Evolutionary conservation across 2,329 filamentous ascomycete genomes (phyloP), one percentile per base, ranked within the genome.

Genomic region (Talaromyces islandicus): DNA sequence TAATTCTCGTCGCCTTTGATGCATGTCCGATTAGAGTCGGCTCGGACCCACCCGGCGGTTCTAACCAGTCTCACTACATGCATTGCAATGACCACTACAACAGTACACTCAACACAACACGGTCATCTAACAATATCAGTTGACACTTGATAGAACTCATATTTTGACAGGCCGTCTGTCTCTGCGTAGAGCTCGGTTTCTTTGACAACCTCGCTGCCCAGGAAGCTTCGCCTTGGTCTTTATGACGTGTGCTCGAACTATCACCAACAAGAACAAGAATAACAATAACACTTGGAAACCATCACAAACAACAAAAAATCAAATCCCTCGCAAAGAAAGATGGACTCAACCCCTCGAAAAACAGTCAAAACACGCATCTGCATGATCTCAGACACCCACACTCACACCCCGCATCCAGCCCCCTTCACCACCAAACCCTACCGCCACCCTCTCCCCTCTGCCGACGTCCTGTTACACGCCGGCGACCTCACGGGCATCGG

Each of bases 401-500:
- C 67, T 50, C 51, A 56, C 29, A 54, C 64, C 19, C 73, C 71
- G 6, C 60, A 62, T 54, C 64, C 67, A 12, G 41, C 68, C 7
- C 52, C 60, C 51, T 32, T 53, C 59, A 67, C 64, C 19, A 52
- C 63, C 32, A 63, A 66, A 56, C 63, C 74, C 53, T 77, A 73
- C 68, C 71, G 73, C 29, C 61, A 67, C 24, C 81, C 82, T 0
- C 73, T 85, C 9, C 82, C 81, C 4, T 65, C 69, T 54, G 77
- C 79, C 38, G 79, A 85, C 66, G 75, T 86, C 24, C 74, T 84
- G 17, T 73, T 86, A 4, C 84, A 86, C 67, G 81, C 81, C 61
- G 84, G 84, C 56, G 84, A 87, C 69, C 71, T 87, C 43, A 86
- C 84, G 10, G 79, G 78, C 68, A 71, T 77, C 38, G 83, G 83